Percentiles rank a stretch among this genome's conserved stretches.
Evolutionary conservation across 148 eudicot genomes (phyloP).

Genomic region (Rhododendron griersonianum): DNA sequence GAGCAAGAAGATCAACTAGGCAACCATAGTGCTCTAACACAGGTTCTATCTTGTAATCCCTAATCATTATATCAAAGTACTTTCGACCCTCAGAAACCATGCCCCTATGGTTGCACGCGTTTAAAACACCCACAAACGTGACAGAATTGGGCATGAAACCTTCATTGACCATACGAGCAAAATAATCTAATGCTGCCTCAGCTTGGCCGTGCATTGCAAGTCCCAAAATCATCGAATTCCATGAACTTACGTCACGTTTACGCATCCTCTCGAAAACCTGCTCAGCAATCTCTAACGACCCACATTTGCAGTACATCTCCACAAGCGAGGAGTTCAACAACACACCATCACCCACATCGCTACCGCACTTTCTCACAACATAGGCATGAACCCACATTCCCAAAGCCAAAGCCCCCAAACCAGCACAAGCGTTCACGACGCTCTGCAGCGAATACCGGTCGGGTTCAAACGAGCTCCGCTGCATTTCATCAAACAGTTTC

Average conservation of each 20-base stretch:
- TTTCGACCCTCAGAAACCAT: slow-evolving; percentile 50
- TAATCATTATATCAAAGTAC: slow-evolving; percentile 53
- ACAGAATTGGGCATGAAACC: slow-evolving; percentile 56
- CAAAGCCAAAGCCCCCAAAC: slow-evolving; percentile 53
- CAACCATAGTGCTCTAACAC: slow-evolving; percentile 79
- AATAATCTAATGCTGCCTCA: slow-evolving; percentile 38
- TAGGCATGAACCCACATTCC: slow-evolving; percentile 82
- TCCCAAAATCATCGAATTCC: slow-evolving; percentile 72
- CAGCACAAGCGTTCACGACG: slow-evolving; percentile 56
- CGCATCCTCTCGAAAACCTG: slow-evolving; percentile 59
- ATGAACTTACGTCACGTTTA: slow-evolving; percentile 53
- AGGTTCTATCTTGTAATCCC: slow-evolving; percentile 49
- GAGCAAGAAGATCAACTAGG: slow-evolving; percentile 70
- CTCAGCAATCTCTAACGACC: slow-evolving; percentile 44
- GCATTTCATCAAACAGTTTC: slow-evolving; percentile 47
- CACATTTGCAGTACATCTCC: slow-evolving; percentile 79
- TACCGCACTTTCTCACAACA: slow-evolving; percentile 31
- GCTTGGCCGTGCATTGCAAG: slow-evolving; percentile 56
- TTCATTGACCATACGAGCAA: slow-evolving; percentile 39
- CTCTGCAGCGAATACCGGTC: slow-evolving; percentile 75
- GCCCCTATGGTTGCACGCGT: slow-evolving; percentile 71
- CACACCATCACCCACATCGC: slow-evolving; percentile 23
- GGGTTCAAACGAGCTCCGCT: slow-evolving; percentile 36
- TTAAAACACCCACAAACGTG: slow-evolving; percentile 63
- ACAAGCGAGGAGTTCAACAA: slow-evolving; percentile 51